A percentile compares a stretch with the other conserved stretches of the same genome.
Conservation (phyloP, 768 basidiomycete species). For the Podaxis sp. region DNA sequence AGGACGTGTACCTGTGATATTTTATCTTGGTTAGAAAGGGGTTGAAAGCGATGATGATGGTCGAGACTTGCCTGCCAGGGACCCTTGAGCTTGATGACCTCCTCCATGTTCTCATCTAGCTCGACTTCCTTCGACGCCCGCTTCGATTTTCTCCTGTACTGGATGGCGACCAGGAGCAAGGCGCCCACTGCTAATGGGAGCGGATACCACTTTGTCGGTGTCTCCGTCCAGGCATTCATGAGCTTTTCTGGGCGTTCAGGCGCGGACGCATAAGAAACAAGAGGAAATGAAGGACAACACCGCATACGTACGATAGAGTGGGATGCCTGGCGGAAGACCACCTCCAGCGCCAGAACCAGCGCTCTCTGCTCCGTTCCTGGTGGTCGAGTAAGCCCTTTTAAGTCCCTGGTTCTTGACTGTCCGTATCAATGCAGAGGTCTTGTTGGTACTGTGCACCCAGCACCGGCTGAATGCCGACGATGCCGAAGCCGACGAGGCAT, state of each 20-base stretch:
- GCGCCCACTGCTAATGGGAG: conserved; percentile 89
- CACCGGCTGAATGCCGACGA: conserved; percentile 48
- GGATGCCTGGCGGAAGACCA: conserved; percentile 28
- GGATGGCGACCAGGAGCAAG: conserved; percentile 76
- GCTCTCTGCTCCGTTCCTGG: conserved; percentile 27
- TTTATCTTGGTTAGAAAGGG: background rate
- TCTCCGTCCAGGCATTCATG: conserved; percentile 76
- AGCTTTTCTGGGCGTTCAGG: conserved; percentile 48
- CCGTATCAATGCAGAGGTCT: conserved; percentile 46
- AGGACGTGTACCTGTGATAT: conserved; percentile 85
- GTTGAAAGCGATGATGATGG: background rate
- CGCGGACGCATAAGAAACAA: conserved; percentile 4
- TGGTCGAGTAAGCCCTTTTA: conserved; percentile 38
- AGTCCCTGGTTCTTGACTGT: conserved; percentile 40
- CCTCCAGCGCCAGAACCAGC: conserved; percentile 15
- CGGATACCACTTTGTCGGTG: conserved; percentile 95
- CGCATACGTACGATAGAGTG: conserved; percentile 50
- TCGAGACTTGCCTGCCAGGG: conserved; percentile 80
- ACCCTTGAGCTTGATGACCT: conserved; percentile 78
- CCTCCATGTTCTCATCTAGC: conserved; percentile 81
- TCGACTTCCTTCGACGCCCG: conserved; percentile 60
- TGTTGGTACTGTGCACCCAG: conserved; percentile 53
- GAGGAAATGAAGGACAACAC: conserved; percentile 4
- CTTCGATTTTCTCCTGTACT: conserved; percentile 62
- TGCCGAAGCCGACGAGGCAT: conserved; percentile 46